Conservation (phyloP, 139 green algal species). For the Chlorella sp. region DNA sequence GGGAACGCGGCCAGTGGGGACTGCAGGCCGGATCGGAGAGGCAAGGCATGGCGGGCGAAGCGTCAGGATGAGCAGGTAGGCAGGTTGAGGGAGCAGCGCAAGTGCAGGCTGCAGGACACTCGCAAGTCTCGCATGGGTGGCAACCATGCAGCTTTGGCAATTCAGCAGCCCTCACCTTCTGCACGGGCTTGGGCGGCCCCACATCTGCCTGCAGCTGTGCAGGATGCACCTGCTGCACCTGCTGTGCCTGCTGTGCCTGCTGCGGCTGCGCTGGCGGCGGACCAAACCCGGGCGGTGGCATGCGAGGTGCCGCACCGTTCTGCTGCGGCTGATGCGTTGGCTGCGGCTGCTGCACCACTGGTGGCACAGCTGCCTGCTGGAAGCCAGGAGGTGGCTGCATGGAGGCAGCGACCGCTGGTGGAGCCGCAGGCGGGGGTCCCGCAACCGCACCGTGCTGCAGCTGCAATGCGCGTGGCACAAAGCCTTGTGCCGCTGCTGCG, state of each 20-base stretch:
- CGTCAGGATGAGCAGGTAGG: too few relatives aligned
- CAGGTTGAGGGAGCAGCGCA: too few relatives aligned
- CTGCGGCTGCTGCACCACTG: background rate
- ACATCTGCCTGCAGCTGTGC: background rate
- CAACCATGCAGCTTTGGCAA: background rate
- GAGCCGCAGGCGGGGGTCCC: too few relatives aligned
- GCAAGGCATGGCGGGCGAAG: background rate
- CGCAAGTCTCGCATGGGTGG: too few relatives aligned
- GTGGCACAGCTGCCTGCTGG: background rate
- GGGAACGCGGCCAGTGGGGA: conserved; percentile 12
- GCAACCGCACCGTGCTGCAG: background rate
- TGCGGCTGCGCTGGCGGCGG: background rate
- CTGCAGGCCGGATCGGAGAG: background rate
- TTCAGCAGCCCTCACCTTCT: background rate
- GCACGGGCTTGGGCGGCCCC: background rate
- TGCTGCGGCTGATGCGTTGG: background rate
- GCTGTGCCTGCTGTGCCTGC: background rate
- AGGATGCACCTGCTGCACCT: background rate
- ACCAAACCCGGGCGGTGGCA: background rate
- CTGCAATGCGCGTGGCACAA: conserved; percentile 19
- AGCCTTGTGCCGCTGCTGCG: background rate
- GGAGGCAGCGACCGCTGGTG: background rate
- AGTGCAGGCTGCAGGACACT: too few relatives aligned
- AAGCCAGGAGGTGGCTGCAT: background rate
- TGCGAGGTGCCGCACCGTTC: background rate